Conservation (phyloP, 805 yeast species). For the Saccharomycopsis fermentans region DNA sequence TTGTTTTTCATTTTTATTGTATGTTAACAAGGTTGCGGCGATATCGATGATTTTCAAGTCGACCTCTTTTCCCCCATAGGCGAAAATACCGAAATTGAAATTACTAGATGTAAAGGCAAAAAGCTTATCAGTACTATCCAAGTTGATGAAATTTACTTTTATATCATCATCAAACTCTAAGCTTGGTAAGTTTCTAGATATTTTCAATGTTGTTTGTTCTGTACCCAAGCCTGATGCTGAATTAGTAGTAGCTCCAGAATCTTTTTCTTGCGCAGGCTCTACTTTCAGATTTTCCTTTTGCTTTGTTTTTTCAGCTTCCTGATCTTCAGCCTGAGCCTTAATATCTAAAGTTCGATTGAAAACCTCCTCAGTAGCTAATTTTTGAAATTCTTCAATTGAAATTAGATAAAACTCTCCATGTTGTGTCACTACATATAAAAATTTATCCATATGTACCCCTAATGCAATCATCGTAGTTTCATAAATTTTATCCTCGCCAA, state of each 20-base stretch:
- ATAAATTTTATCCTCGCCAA: not conserved
- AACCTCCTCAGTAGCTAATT: not conserved
- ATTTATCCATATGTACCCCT: slow-evolving; percentile 8
- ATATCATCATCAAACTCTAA: slow-evolving; percentile 4
- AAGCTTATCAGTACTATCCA: slow-evolving; percentile 2
- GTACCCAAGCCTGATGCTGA: not conserved
- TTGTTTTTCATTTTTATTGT: slow-evolving; percentile 21
- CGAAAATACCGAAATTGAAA: slow-evolving; percentile 38
- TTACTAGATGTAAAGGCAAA: slow-evolving; percentile 6
- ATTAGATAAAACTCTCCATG: slow-evolving; percentile 12
- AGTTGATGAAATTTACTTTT: slow-evolving; percentile 4
- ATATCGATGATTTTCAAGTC: slow-evolving; percentile 46
- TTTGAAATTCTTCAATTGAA: slow-evolving; percentile 6
- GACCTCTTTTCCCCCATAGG: slow-evolving; percentile 80
- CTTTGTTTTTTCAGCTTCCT: not conserved
- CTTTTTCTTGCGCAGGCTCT: not conserved
- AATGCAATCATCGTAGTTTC: slow-evolving; percentile 11
- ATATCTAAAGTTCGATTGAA: slow-evolving; percentile 1
- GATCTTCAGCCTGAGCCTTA: not conserved
- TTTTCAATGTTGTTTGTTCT: not conserved
- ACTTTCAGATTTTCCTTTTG: not conserved
- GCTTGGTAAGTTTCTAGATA: not conserved
- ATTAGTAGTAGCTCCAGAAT: not conserved
- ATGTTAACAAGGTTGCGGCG: slow-evolving; percentile 22
- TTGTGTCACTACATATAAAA: slow-evolving; percentile 7